These are phyloP conservation scores for Alternaria tenuissima DNA, from an alignment of 2,329 filamentous ascomycete genomes.

Conservation along the genomic window DNA sequence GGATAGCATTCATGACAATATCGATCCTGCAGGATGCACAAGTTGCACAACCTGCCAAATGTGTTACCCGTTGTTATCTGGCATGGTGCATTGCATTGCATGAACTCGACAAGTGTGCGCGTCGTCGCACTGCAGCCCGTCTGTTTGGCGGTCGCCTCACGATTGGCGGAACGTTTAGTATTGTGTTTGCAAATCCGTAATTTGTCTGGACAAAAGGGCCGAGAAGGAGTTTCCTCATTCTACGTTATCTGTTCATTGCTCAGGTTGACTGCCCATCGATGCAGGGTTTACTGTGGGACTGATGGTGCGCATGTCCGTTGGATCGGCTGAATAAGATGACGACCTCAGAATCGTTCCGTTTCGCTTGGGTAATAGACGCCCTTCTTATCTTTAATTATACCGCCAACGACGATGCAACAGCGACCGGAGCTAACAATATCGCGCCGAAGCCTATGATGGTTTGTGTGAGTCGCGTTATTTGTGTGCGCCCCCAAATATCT, in stretches of 20 bases:
- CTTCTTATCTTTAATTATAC: slow-evolving; percentile 13
- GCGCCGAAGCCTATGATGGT: not conserved
- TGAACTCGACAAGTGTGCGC: not conserved
- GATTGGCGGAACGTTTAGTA: slow-evolving; percentile 10
- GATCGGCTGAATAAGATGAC: slow-evolving; percentile 7
- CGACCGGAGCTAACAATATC: not conserved
- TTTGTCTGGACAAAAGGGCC: slow-evolving; percentile 8
- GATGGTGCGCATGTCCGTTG: not conserved
- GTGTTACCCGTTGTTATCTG: slow-evolving; percentile 2
- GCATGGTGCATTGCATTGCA: slow-evolving; percentile 14
- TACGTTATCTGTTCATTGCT: slow-evolving; percentile 4
- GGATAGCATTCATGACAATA: slow-evolving; percentile 4
- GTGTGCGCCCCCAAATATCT: not conserved
- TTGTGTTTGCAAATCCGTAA: not conserved
- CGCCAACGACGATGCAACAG: not conserved
- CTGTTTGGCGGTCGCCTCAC: not conserved
- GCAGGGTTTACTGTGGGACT: slow-evolving; percentile 6
- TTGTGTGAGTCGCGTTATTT: not conserved
- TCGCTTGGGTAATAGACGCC: slow-evolving; percentile 1
- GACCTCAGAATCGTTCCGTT: slow-evolving; percentile 1
- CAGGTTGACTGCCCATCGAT: not conserved
- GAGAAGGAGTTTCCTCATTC: not conserved
- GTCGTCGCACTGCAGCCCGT: slow-evolving; percentile 8
- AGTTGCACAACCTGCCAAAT: slow-evolving; percentile 8
- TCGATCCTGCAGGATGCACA: slow-evolving; percentile 12